These are phyloP conservation scores for Fusarium pseudonygamai DNA, from an alignment of 2,329 filamentous ascomycete species.

Conservation along the genomic window DNA sequence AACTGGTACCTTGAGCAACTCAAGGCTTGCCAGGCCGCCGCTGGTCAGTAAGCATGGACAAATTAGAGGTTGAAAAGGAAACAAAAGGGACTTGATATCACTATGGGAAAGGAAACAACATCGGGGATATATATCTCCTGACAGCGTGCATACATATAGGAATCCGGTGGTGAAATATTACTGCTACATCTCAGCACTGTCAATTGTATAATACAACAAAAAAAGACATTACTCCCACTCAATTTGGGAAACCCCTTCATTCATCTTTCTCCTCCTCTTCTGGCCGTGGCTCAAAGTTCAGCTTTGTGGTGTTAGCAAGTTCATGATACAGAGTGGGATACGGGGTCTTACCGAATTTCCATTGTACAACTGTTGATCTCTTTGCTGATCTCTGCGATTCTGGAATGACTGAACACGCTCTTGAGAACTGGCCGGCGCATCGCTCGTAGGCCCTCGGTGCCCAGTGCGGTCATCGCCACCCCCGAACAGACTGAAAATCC, in stretches of 20 bases:
- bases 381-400: slow-evolving; percentile 62
- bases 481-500: slow-evolving; percentile 49
- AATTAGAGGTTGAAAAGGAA: background rate
- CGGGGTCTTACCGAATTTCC: slow-evolving; percentile 79
- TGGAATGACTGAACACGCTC: slow-evolving; percentile 44
- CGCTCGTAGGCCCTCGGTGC: background rate
- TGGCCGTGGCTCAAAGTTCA: slow-evolving; percentile 74
- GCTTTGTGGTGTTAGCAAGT: slow-evolving; percentile 53
- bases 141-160: slow-evolving; percentile 38
- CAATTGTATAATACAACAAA: slow-evolving; percentile 44
- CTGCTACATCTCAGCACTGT: slow-evolving; percentile 39
- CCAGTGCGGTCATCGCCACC: slow-evolving; percentile 28
- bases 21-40: slow-evolving; percentile 85
- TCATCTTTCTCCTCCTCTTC: slow-evolving; percentile 63
- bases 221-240: slow-evolving; percentile 43
- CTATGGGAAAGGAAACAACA: slow-evolving; percentile 22
- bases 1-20: slow-evolving; percentile 98
- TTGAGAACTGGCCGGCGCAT: slow-evolving; percentile 27
- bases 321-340: background rate
- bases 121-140: slow-evolving; percentile 25
- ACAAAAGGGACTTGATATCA: slow-evolving; percentile 14
- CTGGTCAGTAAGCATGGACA: slow-evolving; percentile 66
- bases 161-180: slow-evolving; percentile 29
- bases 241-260: slow-evolving; percentile 20
- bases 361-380: slow-evolving; percentile 83